Base-by-base conservation (phyloP, 371 early-diverging fungal species). In the Apophysomyces sp. region DNA sequence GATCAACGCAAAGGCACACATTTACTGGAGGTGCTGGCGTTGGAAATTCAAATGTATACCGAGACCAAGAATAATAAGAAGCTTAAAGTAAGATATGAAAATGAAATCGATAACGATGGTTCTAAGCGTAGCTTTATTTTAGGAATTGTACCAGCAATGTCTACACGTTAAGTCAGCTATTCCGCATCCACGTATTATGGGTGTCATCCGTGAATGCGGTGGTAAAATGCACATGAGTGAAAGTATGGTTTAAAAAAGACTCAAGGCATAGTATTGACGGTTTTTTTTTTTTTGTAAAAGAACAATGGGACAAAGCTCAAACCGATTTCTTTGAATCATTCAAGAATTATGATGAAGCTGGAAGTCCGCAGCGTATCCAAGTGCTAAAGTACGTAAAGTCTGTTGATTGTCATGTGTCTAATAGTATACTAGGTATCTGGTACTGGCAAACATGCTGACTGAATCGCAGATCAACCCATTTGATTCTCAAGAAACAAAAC, bases 171-270 rank as follows among this genome's bases (percentile, higher is more conserved):
- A 92, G 70, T 94, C 94, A 0, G 97, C 97, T 13, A 95, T 97
- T 30, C 95, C 98, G 3, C 97, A 96, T 69, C 97, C 97, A 31
- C 84, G 94, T 18, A 94, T 96, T 73, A 95, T 96, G 95, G 98
- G 95, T 31, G 90, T 96, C 28, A 96, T 98, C 65, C 89, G 94
- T 54, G 97, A 97, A 78, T 96, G 96, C 68, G 98, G 97, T 49
- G 98, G 97, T 31, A 98, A 97, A 72, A 96, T 98, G 95, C 92
- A 94, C 73, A 96, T 98, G 97, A 77, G 84, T 52, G 97, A 96
- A 77, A 88, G 89, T 88, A 76, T 61, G 81, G n/a, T 74, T 9
- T 24, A 18, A 24, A 3, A 16, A 27, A 9, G 26, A 34, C 56
- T 55, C 9, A 32, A 13, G 4, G 18, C n/a, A 18, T 16, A 28